Base-by-base conservation (phyloP, 2,329 filamentous ascomycete genomes). In the Coleophoma eucalyptorum region DNA sequence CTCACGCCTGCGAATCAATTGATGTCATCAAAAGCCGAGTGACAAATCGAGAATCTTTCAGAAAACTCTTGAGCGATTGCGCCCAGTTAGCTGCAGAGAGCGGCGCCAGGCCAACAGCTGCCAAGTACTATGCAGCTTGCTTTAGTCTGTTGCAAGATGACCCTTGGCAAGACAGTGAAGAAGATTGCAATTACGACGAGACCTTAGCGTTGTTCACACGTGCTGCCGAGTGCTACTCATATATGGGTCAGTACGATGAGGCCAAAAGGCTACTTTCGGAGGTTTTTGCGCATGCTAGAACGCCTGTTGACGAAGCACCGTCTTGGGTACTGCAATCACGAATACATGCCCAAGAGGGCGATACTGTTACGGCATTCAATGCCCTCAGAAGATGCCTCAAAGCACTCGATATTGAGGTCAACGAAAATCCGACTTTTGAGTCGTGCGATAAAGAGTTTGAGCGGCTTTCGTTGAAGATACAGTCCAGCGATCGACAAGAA, bases 121-220 rank as follows among this genome's bases (percentile, higher is more conserved):
- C 90, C 7, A 90, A 87, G 66, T 96, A 91, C 63, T 96, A 90
- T 67, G 81, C 79, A 42, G 81, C 84, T 49, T 91, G 90, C 45
- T 78, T 96, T 43, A 76, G 78, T 10, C 76, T 97, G n/a, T 75
- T 97, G 13, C 91, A 96, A 64, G 75, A 86, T 6, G 73, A 89
- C 48, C 84, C 89, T 1, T 97, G 93, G 93, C 75, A 81, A 40
- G 84, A 87, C 31, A 76, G 74, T 6, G 68, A 72, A 13, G 77
- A 81, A 5, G 93, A 97, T 64, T 86, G 88, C 0, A 87, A 83
- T 43, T 96, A 96, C 61, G 84, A 90, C 11, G 93, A 97, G 70
- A 96, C 91, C 0, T 76, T 95, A 55, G 84, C 86, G 55, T 75
- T 96, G 2, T 85, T 90, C 65, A 83, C 91, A 4, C 83, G 88